These are phyloP conservation scores for Colletotrichum higginsianum DNA, from an alignment of 2,329 filamentous ascomycete species.

Conservation along the genomic window DNA sequence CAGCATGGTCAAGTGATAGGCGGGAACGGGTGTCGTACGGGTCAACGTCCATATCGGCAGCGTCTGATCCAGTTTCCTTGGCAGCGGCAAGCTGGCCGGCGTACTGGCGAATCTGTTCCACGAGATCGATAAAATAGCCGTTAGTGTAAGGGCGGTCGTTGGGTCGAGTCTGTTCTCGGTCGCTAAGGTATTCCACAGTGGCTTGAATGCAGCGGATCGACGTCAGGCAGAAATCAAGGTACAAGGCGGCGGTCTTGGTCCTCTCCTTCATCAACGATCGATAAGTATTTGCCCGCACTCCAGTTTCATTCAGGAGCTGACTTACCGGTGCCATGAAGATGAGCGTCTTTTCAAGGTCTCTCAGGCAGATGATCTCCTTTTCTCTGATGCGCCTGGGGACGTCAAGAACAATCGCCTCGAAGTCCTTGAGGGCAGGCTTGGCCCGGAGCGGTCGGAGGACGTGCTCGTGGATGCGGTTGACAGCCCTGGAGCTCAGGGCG, in stretches of 20 bases:
- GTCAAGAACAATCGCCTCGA: slow-evolving; percentile 84
- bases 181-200: slow-evolving; percentile 87
- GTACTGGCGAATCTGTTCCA: slow-evolving; percentile 93
- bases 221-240: slow-evolving; percentile 90
- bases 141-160: slow-evolving; percentile 93
- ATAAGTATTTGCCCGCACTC: slow-evolving; percentile 76
- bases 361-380: slow-evolving; percentile 90
- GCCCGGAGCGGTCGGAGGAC: slow-evolving; percentile 84
- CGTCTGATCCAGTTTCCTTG: slow-evolving; percentile 75
- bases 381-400: slow-evolving; percentile 84
- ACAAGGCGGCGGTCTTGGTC: slow-evolving; percentile 78
- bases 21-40: slow-evolving; percentile 60
- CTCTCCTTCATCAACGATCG: slow-evolving; percentile 83
- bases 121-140: slow-evolving; percentile 96
- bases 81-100: slow-evolving; percentile 85
- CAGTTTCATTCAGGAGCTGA: slow-evolving; percentile 68
- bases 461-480: slow-evolving; percentile 84
- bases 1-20: slow-evolving; percentile 7
- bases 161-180: slow-evolving; percentile 87
- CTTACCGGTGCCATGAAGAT: slow-evolving; percentile 95
- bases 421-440: slow-evolving; percentile 81
- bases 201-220: slow-evolving; percentile 92
- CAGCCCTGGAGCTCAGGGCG: slow-evolving; percentile 77
- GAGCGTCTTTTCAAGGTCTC: slow-evolving; percentile 94
- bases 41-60: slow-evolving; percentile 71